Percentiles rank a stretch among this genome's conserved stretches.
phyloP scores from a whole-genome alignment of 2,329 filamentous ascomycete species.

The Exophiala alcalophila region DNA sequence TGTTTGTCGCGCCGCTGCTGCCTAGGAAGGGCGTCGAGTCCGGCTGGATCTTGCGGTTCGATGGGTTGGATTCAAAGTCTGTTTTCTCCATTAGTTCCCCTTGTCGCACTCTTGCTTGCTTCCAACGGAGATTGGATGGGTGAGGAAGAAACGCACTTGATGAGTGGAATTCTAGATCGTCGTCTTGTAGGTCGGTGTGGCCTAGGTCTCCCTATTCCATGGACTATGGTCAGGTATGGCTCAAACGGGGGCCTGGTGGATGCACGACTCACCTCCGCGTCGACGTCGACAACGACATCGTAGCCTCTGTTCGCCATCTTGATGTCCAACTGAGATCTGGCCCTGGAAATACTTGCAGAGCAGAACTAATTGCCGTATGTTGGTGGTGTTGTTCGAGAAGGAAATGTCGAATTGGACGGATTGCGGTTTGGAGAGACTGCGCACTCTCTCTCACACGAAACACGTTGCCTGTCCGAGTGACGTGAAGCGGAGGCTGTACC shows the following conservation, averaged over 20 bases:
- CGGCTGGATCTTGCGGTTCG: slow-evolving; percentile 49
- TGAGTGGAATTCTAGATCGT: slow-evolving; percentile 91
- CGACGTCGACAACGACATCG: slow-evolving; percentile 95
- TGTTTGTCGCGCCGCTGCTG: slow-evolving; percentile 49
- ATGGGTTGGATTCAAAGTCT: slow-evolving; percentile 65
- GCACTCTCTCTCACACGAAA: too few relatives aligned
- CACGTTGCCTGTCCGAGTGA: slow-evolving; percentile 17
- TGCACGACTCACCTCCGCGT: slow-evolving; percentile 72
- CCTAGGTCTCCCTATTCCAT: slow-evolving; percentile 79
- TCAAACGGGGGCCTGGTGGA: slow-evolving; percentile 3
- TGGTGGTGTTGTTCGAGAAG: not conserved
- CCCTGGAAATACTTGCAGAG: not conserved
- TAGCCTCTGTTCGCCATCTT: slow-evolving; percentile 82
- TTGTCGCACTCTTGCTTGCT: too few relatives aligned
- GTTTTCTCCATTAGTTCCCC: too few relatives aligned
- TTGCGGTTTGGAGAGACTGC: slow-evolving; percentile 1
- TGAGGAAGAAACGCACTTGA: slow-evolving; percentile 57
- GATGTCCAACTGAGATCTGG: slow-evolving; percentile 7
- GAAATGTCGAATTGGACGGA: not conserved
- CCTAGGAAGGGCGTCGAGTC: slow-evolving; percentile 52
- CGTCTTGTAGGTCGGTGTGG: slow-evolving; percentile 96
- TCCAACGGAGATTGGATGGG: not conserved
- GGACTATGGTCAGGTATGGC: too few relatives aligned
- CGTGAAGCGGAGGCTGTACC: not conserved
- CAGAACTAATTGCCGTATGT: too few relatives aligned